A percentile compares a stretch with the other conserved stretches of the same genome.
phyloP scores from a whole-genome alignment of 176 grass and related monocot genomes.

The Ananas comosus region DNA sequence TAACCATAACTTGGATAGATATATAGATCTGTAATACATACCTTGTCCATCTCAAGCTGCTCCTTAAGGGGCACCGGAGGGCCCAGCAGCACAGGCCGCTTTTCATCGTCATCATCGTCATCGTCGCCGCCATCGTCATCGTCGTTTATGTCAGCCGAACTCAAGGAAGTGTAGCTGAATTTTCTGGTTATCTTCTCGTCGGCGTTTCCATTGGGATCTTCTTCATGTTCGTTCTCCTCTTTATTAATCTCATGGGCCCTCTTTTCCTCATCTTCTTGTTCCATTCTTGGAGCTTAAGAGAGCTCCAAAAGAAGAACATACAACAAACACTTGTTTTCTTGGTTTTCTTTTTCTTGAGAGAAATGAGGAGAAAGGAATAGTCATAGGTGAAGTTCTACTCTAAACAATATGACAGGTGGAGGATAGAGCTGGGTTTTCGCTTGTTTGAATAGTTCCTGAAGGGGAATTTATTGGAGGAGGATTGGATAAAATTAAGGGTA shows the following conservation, averaged over 20 bases:
- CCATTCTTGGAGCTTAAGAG: not conserved
- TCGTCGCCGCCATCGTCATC: slow-evolving; percentile 34
- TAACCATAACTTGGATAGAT: not conserved
- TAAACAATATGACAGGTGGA: too few relatives aligned
- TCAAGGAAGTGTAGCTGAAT: not conserved
- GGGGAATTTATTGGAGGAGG: too few relatives aligned
- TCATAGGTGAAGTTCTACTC: too few relatives aligned
- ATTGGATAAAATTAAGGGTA: too few relatives aligned
- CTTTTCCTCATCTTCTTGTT: slow-evolving; percentile 26
- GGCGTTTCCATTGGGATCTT: not conserved
- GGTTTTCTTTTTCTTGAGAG: not conserved
- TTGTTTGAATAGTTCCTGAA: too few relatives aligned
- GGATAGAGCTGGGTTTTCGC: too few relatives aligned
- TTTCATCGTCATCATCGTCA: slow-evolving; percentile 55
- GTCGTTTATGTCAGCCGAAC: slow-evolving; percentile 21
- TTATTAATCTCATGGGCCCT: slow-evolving; percentile 21
- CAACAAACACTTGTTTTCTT: not conserved
- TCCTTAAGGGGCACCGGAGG: slow-evolving; percentile 82
- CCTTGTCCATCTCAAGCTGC: slow-evolving; percentile 87
- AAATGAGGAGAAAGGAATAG: not conserved
- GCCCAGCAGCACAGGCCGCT: slow-evolving; percentile 40
- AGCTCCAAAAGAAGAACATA: too few relatives aligned
- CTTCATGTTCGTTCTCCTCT: slow-evolving; percentile 18
- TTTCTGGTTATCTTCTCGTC: slow-evolving; percentile 7
- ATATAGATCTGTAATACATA: slow-evolving; percentile 20